Conservation (phyloP, 75 land plant species). For the Larix kaempferi region DNA sequence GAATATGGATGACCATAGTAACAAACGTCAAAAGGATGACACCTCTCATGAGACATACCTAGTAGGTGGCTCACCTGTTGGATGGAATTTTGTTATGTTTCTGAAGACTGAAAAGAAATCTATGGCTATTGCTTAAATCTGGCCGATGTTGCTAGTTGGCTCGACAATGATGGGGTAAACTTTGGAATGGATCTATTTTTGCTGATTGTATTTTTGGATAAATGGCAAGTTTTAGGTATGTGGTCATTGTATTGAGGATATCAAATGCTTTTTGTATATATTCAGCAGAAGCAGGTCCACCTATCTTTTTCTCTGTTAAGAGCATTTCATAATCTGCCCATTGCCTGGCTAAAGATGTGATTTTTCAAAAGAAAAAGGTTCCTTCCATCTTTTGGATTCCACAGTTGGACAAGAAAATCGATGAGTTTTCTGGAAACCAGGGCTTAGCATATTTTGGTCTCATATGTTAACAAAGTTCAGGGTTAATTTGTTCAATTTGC, state of each 20-base stretch:
- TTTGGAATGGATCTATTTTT: not conserved
- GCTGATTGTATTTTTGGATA: not conserved
- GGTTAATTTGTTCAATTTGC: not conserved
- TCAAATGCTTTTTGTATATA: not conserved
- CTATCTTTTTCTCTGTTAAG: too few relatives aligned
- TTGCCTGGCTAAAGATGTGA: too few relatives aligned
- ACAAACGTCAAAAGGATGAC: constrained; percentile 11
- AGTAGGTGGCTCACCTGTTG: constrained; percentile 7
- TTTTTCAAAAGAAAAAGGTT: not conserved
- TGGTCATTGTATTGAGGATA: not conserved
- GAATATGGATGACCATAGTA: constrained; percentile 1
- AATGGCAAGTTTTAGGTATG: not conserved
- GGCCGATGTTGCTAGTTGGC: not conserved
- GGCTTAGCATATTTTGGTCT: not conserved
- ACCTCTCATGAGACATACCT: not conserved
- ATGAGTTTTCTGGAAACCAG: not conserved
- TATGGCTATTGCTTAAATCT: not conserved
- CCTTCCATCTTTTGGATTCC: not conserved
- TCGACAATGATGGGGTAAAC: not conserved
- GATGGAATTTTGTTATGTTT: constrained; percentile 11
- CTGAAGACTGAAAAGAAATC: constrained; percentile 1
- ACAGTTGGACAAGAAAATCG: not conserved
- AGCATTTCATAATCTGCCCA: too few relatives aligned
- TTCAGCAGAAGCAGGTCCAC: not conserved
- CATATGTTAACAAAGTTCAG: not conserved